phyloP scores from a whole-genome alignment of 129 eudicot genomes.

The Smallanthus sonchifolius region DNA sequence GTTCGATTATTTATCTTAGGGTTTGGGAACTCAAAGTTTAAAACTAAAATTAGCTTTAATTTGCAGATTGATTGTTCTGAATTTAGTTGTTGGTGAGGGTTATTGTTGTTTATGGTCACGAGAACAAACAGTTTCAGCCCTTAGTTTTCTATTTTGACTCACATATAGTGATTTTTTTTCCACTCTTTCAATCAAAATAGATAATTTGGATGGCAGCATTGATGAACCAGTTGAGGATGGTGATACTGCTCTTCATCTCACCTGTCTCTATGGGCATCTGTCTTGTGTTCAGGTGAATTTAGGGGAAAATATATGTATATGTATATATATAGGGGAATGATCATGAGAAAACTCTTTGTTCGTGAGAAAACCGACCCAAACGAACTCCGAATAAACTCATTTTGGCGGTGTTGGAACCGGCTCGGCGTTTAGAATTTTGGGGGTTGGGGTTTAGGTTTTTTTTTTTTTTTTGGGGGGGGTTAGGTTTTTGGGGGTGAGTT shows the following conservation, averaged over 20 bases:
- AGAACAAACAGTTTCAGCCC: background rate
- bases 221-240: constrained; percentile 94
- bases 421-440: no score
- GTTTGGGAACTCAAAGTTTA: background rate
- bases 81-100: background rate
- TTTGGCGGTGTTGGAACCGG: no score
- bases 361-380: no score
- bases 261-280: constrained; percentile 88
- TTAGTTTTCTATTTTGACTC: background rate
- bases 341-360: background rate
- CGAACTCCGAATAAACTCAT: no score
- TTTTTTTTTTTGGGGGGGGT: no score
- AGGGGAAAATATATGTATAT: background rate
- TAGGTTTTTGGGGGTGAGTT: no score
- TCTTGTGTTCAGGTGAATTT: constrained; percentile 75
- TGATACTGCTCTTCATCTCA: constrained; percentile 86
- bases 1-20: constrained; percentile 3
- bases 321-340: no score
- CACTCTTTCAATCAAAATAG: constrained; percentile 27
- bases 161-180: background rate
- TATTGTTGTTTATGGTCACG: background rate
- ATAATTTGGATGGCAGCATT: constrained; percentile 64
- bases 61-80: no score
- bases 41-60: no score
- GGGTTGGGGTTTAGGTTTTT: no score